Conservation (phyloP, 208 protist species). For the Trichomonas vaginalis region DNA sequence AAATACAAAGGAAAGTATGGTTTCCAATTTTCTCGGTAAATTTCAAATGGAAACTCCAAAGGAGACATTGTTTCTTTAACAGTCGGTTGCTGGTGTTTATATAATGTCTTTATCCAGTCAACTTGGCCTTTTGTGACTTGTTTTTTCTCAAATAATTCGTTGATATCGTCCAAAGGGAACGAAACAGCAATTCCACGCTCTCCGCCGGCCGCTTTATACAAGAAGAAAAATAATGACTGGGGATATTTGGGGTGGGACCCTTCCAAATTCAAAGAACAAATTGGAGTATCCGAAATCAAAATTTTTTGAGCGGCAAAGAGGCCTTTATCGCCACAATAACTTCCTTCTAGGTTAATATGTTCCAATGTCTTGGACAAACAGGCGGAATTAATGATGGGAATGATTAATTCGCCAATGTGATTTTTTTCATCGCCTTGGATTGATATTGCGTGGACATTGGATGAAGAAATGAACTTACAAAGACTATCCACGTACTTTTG, state of each 20-base stretch:
- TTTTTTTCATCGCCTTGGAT: neutral
- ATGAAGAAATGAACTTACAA: neutral
- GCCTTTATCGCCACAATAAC: neutral
- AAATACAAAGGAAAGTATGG: neutral
- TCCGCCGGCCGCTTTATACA: neutral
- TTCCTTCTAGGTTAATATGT: neutral
- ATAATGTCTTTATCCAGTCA: neutral
- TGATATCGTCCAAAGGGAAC: neutral
- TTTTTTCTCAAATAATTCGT: neutral
- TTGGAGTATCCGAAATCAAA: neutral
- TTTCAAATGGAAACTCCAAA: neutral
- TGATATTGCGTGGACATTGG: neutral
- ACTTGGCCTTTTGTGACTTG: neutral
- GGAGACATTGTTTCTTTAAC: neutral
- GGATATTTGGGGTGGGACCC: neutral
- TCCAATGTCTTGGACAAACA: neutral
- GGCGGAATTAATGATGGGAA: neutral
- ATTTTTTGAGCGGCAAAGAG: neutral
- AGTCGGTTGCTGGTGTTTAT: neutral
- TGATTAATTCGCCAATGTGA: neutral
- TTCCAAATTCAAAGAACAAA: neutral
- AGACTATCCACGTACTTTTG: neutral
- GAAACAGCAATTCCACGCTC: neutral
- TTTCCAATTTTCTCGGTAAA: neutral
- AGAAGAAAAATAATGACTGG: neutral